Percentiles rank a stretch among this genome's conserved stretches.
Conservation (phyloP, 2,329 filamentous ascomycete genomes). For the Diaporthe australafricana region DNA sequence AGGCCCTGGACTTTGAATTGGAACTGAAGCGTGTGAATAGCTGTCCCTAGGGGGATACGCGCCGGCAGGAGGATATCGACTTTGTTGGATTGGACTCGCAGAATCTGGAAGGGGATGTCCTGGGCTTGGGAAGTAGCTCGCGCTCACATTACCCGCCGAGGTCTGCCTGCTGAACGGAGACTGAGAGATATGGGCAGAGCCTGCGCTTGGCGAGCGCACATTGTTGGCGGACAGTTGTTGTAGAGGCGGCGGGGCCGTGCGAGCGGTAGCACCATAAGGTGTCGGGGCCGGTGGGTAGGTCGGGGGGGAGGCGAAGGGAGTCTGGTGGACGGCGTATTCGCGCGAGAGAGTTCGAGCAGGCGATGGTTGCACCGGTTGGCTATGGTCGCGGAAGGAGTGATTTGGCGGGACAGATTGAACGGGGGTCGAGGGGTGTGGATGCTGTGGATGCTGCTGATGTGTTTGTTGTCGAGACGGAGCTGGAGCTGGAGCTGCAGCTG, state of each 20-base stretch:
- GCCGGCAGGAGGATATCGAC: conserved; percentile 61
- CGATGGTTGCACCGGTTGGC: conserved; percentile 59
- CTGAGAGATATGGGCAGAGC: conserved; percentile 53
- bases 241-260: conserved; percentile 57
- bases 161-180: conserved; percentile 66
- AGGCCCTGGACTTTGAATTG: conserved; percentile 43
- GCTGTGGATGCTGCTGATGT: conserved; percentile 44
- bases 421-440: conserved; percentile 50
- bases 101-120: conserved; percentile 53
- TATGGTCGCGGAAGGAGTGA: conserved; percentile 64
- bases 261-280: conserved; percentile 51
- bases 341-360: conserved; percentile 58
- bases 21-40: conserved; percentile 54
- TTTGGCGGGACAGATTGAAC: conserved; percentile 53
- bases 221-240: conserved; percentile 57
- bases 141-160: conserved; percentile 57
- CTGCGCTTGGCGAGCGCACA: conserved; percentile 63
- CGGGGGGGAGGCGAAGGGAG: conserved; percentile 44
- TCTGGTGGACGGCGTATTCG: conserved; percentile 55
- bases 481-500: conserved; percentile 33
- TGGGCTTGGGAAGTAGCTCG: conserved; percentile 61
- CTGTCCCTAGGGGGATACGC: conserved; percentile 59
- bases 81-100: conserved; percentile 63
- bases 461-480: conserved; percentile 36
- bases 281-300: conserved; percentile 43